Evolutionary conservation across 2,329 filamentous ascomycete genomes (phyloP).

Genomic region (Sphaerulina musiva): DNA sequence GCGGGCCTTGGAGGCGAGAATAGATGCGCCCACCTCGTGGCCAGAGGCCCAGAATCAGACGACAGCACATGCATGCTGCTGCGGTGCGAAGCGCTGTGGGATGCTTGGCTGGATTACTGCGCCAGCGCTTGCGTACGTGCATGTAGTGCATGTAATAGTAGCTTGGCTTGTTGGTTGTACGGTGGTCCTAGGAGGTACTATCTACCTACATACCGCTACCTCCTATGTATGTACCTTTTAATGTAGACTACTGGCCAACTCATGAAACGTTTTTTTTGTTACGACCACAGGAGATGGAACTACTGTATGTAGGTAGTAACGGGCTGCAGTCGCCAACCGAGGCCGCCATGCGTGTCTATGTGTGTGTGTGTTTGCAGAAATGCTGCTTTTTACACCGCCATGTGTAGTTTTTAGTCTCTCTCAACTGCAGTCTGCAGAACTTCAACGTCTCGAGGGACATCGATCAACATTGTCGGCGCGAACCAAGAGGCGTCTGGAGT

Average conservation of each 20-base stretch:
- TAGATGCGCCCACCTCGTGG: background rate
- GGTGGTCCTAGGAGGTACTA: no score
- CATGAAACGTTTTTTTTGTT: no score
- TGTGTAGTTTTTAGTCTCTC: slow-evolving; percentile 4
- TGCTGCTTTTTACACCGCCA: slow-evolving; percentile 2
- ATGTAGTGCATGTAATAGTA: no score
- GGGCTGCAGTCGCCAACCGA: background rate
- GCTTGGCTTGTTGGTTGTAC: no score
- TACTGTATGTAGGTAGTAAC: background rate
- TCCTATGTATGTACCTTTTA: no score
- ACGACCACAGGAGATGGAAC: no score
- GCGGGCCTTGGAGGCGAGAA: no score
- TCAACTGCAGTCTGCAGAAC: slow-evolving; percentile 20
- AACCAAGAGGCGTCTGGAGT: slow-evolving; percentile 2
- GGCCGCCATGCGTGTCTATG: background rate
- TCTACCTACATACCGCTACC: no score
- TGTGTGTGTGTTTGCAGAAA: background rate
- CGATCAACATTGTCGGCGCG: slow-evolving; percentile 5
- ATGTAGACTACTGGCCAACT: no score
- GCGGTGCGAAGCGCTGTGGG: background rate
- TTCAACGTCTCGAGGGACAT: background rate
- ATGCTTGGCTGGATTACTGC: no score
- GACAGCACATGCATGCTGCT: background rate
- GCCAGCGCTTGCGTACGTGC: no score
- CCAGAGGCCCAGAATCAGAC: background rate